phyloP scores from a whole-genome alignment of 1,139 yeast genomes.

The Yamadazyma dushanensis region DNA sequence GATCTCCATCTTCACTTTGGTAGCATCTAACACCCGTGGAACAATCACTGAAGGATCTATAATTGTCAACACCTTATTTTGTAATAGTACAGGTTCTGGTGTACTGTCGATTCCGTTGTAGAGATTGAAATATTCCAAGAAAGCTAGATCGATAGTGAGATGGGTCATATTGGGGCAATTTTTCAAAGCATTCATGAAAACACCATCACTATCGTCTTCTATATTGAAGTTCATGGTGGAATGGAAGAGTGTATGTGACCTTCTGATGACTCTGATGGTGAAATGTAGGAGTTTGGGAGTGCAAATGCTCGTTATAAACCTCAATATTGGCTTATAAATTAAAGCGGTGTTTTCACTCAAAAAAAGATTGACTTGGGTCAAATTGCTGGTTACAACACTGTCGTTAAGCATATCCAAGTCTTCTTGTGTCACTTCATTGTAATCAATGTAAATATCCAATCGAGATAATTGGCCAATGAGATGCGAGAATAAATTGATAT shows the following conservation, averaged over 20 bases:
- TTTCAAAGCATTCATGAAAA: conserved; percentile 8
- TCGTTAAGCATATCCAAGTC: not conserved
- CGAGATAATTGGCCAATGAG: conserved; percentile 17
- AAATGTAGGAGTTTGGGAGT: conserved; percentile 12
- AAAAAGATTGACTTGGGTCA: conserved; percentile 22
- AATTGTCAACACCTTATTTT: conserved; percentile 4
- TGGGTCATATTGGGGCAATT: conserved; percentile 9
- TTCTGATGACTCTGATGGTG: conserved; percentile 17
- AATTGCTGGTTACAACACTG: not conserved
- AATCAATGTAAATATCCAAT: conserved; percentile 28
- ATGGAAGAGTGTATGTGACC: conserved; percentile 10
- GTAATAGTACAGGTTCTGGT: conserved; percentile 5
- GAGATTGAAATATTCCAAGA: conserved; percentile 3
- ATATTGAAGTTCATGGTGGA: conserved; percentile 2
- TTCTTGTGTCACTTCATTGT: conserved; percentile 16
- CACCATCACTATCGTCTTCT: conserved; percentile 11
- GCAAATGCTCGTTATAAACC: conserved; percentile 16
- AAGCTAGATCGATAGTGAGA: conserved; percentile 15
- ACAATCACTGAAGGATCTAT: conserved; percentile 20
- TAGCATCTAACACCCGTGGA: conserved; percentile 15
- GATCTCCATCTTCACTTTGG: conserved; percentile 14
- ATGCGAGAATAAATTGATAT: conserved; percentile 15
- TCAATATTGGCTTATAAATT: conserved; percentile 17
- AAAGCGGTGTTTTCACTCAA: conserved; percentile 18
- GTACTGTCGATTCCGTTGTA: not conserved